Percentiles rank a stretch among this genome's conserved stretches.
Evolutionary conservation across 2,329 filamentous ascomycete genomes (phyloP).

Genomic region (Epichloe gansuensis): DNA sequence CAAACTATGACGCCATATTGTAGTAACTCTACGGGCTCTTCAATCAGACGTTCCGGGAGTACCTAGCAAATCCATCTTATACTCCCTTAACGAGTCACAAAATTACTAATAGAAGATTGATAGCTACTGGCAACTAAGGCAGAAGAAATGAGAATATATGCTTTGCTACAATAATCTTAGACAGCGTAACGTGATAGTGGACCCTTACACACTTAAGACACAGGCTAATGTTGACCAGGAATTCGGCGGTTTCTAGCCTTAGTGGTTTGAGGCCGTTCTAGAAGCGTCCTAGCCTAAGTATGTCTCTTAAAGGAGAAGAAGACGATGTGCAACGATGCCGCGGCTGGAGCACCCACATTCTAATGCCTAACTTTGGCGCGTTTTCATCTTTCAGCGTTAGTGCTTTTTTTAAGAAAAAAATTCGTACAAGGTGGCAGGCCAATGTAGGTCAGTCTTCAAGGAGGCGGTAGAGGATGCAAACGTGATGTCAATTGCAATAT

Average conservation of each 20-base stretch:
- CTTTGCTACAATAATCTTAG: constrained; percentile 8
- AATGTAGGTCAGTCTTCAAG: no score
- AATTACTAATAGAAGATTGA: constrained; percentile 4
- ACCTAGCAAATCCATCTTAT: constrained; percentile 6
- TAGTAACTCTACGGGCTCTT: background rate
- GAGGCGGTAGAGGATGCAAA: no score
- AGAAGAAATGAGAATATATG: constrained; percentile 5
- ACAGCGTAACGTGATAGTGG: constrained; percentile 8
- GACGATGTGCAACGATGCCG: constrained; percentile 5
- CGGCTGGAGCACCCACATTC: background rate
- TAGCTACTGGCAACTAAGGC: constrained; percentile 6
- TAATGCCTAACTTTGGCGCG: no score
- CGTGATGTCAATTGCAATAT: no score
- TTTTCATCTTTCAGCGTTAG: no score
- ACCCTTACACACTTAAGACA: constrained; percentile 16
- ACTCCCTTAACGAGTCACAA: constrained; percentile 6
- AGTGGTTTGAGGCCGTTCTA: constrained; percentile 12
- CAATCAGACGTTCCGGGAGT: constrained; percentile 7
- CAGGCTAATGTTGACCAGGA: constrained; percentile 24
- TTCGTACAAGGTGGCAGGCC: no score
- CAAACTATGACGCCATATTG: constrained; percentile 1
- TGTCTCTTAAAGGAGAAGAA: constrained; percentile 6
- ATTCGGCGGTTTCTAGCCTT: constrained; percentile 20
- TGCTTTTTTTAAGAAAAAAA: no score
- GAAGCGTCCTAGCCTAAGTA: constrained; percentile 8